Evolutionary conservation across 768 basidiomycete species (phyloP).

Genomic region (Auricularia sp.): DNA sequence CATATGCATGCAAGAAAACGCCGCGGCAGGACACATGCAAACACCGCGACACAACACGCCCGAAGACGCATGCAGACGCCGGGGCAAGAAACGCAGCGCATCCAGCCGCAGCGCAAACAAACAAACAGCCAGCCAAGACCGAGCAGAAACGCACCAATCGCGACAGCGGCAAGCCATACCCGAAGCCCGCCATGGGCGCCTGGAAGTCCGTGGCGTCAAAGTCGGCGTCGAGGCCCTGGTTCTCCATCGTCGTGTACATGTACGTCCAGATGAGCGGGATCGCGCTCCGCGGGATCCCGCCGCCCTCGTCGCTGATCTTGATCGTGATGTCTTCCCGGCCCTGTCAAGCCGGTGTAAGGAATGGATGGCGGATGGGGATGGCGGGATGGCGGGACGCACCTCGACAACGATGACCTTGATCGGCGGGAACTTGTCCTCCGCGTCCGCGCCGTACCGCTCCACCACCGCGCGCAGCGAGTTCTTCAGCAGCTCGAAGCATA

Average conservation of each 20-base stretch:
- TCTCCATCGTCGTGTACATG: constrained; percentile 85
- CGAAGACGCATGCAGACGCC: too few species aligned
- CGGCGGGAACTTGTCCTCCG: constrained; percentile 71
- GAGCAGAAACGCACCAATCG: constrained; percentile 51
- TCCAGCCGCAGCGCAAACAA: neutral
- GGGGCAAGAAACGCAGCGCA: too few species aligned
- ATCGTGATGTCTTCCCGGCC: constrained; percentile 98
- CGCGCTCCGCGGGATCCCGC: constrained; percentile 81
- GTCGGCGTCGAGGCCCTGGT: constrained; percentile 63
- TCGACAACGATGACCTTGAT: constrained; percentile 42
- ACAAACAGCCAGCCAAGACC: neutral
- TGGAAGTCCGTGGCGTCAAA: constrained; percentile 81
- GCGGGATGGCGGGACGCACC: neutral
- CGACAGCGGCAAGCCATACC: constrained; percentile 88
- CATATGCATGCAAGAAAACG: too few species aligned
- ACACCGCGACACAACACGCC: too few species aligned
- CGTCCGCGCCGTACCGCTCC: constrained; percentile 77
- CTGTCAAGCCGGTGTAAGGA: neutral
- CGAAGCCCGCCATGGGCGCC: constrained; percentile 96
- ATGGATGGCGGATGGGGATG: neutral
- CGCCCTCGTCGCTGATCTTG: constrained; percentile 97
- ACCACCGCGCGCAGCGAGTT: constrained; percentile 96
- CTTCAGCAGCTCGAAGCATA: constrained; percentile 93
- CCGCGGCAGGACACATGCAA: too few species aligned
- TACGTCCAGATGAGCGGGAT: constrained; percentile 98